These are phyloP conservation scores for Suillus alpinus DNA, from an alignment of 768 basidiomycete species.

Conservation along the genomic window DNA sequence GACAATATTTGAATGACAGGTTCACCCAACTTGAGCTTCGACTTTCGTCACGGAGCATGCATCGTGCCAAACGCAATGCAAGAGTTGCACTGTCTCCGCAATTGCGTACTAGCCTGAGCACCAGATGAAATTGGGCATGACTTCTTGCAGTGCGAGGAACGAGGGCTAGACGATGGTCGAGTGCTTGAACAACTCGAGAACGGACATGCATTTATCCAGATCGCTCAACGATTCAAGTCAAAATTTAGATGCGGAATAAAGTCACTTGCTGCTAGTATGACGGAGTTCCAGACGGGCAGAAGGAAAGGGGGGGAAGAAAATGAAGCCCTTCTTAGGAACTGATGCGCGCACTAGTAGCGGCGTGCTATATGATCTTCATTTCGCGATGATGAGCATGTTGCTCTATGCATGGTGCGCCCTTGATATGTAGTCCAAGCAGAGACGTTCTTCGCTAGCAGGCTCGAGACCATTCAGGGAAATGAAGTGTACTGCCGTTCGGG, in stretches of 20 bases:
- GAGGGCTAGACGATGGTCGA: background rate
- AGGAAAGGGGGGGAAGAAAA: background rate
- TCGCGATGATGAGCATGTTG: background rate
- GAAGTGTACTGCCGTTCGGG: background rate
- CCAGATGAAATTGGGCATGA: background rate
- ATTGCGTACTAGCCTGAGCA: background rate
- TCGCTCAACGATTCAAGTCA: background rate
- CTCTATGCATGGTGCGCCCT: background rate
- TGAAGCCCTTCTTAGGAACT: background rate
- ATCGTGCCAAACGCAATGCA: background rate
- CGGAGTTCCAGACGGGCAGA: background rate
- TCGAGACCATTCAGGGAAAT: background rate
- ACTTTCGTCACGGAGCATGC: background rate
- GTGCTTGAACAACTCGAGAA: background rate
- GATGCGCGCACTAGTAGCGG: background rate
- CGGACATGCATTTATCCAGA: background rate
- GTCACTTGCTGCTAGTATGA: background rate
- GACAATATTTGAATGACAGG: background rate
- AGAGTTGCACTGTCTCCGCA: background rate
- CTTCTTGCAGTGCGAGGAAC: background rate
- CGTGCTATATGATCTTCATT: background rate
- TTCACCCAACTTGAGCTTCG: background rate
- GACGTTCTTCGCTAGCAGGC: background rate
- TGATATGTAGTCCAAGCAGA: background rate
- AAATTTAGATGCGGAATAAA: background rate